Evolutionary conservation across 129 eudicot species (phyloP).

Genomic region (Erigeron canadensis): DNA sequence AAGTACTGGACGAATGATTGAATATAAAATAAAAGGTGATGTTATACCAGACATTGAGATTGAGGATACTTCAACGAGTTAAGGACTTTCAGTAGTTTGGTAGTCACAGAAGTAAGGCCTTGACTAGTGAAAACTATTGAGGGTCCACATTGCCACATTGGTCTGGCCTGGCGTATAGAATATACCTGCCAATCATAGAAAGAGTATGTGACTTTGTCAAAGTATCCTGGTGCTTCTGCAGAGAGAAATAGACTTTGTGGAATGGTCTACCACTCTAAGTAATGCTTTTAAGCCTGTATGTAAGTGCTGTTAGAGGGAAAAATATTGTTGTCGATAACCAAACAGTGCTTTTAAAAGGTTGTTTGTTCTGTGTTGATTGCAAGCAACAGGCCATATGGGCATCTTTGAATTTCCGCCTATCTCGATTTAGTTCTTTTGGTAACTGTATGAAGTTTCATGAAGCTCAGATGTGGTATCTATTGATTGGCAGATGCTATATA

Average conservation of each 20-base stretch:
- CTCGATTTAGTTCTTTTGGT: no score
- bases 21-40: neutral
- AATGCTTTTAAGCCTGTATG: no score
- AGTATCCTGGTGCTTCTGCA: no score
- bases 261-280: no score
- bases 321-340: no score
- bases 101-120: constrained; percentile 8
- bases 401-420: no score
- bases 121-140: neutral
- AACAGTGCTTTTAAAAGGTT: no score
- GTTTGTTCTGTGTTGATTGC: no score
- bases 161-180: neutral
- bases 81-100: neutral
- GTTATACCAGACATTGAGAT: neutral
- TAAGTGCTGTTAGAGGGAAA: no score
- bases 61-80: neutral
- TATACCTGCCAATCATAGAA: neutral
- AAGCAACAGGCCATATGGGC: no score
- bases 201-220: no score
- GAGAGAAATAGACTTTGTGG: no score
- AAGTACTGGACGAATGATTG: neutral
- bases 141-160: neutral
- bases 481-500: neutral
- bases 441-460: neutral
- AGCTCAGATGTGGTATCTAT: neutral